Evolutionary conservation across 805 yeast genomes (phyloP).

Genomic region (Candida quercuum): DNA sequence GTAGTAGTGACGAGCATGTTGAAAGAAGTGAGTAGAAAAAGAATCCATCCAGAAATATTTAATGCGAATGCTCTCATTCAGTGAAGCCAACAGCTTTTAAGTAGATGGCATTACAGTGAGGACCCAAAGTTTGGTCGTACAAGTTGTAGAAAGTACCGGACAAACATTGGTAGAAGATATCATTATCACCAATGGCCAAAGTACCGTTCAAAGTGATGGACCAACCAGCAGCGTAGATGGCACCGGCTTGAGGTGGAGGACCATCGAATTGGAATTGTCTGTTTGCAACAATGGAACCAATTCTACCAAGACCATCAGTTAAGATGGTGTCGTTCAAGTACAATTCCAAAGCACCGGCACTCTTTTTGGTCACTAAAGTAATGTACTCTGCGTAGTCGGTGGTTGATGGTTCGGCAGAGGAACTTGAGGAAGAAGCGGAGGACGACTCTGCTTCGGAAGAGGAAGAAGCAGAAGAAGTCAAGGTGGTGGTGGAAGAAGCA

Average conservation of each 20-base stretch:
- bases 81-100: conserved; percentile 45
- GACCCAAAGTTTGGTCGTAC: conserved; percentile 53
- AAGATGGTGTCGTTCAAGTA: conserved; percentile 33
- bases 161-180: conserved; percentile 60
- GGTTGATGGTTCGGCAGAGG: conserved; percentile 19
- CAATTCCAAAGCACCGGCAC: neutral
- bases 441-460: conserved; percentile 27
- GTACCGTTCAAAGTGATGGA: conserved; percentile 40
- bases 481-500: neutral
- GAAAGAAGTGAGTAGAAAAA: neutral
- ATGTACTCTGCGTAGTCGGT: conserved; percentile 28
- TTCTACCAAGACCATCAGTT: conserved; percentile 53
- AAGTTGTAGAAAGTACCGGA: conserved; percentile 71
- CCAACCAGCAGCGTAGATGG: conserved; percentile 63
- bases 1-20: too few relatives aligned
- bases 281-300: conserved; percentile 71
- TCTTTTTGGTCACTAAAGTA: conserved; percentile 29
- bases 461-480: conserved; percentile 3
- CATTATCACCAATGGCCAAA: conserved; percentile 53
- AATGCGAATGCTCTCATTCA: too few relatives aligned
- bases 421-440: conserved; percentile 21
- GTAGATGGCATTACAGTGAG: conserved; percentile 53
- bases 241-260: conserved; percentile 73
- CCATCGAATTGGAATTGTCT: conserved; percentile 78
- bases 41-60: neutral